phyloP scores from a whole-genome alignment of 2,329 filamentous ascomycete genomes.

The Dothideomycetidae sp. region DNA sequence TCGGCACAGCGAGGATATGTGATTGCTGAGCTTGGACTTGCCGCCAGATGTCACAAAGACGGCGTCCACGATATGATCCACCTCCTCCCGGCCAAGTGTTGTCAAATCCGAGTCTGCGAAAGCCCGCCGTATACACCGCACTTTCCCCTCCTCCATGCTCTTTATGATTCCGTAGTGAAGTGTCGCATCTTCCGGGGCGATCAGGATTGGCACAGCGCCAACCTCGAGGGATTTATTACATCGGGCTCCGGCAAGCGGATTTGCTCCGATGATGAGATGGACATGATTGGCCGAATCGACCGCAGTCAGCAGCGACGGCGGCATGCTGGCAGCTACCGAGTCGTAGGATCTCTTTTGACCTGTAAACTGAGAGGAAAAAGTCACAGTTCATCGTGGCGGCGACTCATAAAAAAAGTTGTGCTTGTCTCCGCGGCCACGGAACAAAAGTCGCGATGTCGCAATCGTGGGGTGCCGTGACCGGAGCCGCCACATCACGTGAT shows the following conservation, averaged over 20 bases:
- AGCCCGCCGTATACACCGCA: constrained; percentile 49
- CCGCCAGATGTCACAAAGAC: constrained; percentile 67
- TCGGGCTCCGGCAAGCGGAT: constrained; percentile 72
- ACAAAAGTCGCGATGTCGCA: no score
- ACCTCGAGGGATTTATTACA: constrained; percentile 67
- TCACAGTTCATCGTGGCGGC: no score
- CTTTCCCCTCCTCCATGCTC: constrained; percentile 50
- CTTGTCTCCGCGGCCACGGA: no score
- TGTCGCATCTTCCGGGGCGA: constrained; percentile 50
- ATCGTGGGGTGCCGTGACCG: no score
- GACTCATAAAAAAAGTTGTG: no score
- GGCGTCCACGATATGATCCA: constrained; percentile 67
- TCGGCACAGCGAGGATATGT: constrained; percentile 61
- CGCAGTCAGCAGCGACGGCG: constrained; percentile 53
- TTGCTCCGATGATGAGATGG: constrained; percentile 76
- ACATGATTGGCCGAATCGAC: constrained; percentile 55
- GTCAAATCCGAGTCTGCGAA: constrained; percentile 63
- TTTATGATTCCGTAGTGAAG: constrained; percentile 47
- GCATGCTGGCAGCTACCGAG: no score
- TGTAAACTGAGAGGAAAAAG: no score
- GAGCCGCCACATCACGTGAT: no score
- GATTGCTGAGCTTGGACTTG: constrained; percentile 35
- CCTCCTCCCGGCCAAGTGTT: constrained; percentile 63
- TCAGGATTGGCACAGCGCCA: constrained; percentile 65
- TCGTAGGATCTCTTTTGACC: no score